Conservation (phyloP, 1,139 yeast genomes). For the Candida dubliniensis region DNA sequence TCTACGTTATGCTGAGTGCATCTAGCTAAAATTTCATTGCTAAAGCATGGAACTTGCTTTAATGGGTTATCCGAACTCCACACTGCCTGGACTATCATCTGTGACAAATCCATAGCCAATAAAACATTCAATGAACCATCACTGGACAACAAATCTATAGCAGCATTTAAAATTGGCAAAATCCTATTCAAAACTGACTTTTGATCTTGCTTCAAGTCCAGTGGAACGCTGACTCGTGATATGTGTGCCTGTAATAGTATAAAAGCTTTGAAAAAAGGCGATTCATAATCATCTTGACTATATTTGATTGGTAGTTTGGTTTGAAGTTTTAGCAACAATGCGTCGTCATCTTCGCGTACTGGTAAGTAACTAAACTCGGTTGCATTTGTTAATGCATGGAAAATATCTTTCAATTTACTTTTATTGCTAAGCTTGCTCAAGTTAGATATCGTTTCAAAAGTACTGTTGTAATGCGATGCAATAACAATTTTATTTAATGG, state of each 20-base stretch:
- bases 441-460: constrained; percentile 65
- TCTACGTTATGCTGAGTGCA: constrained; percentile 60
- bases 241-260: constrained; percentile 80
- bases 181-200: constrained; percentile 48
- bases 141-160: constrained; percentile 74
- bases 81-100: constrained; percentile 83
- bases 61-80: constrained; percentile 84
- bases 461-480: constrained; percentile 68
- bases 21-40: constrained; percentile 51
- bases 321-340: constrained; percentile 49
- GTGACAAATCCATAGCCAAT: constrained; percentile 83
- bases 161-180: constrained; percentile 58
- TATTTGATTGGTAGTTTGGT: constrained; percentile 61
- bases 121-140: constrained; percentile 81
- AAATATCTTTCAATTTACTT: constrained; percentile 59
- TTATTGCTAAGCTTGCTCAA: constrained; percentile 52
- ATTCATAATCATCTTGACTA: constrained; percentile 36
- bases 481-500: constrained; percentile 75
- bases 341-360: constrained; percentile 60
- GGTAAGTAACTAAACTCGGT: constrained; percentile 68
- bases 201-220: constrained; percentile 63
- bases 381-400: constrained; percentile 68
- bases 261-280: constrained; percentile 70
- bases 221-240: constrained; percentile 54
- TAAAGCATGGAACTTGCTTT: constrained; percentile 76